Evolutionary conservation across 2,329 filamentous ascomycete species (phyloP), one percentile per base, ranked within the genome.

Genomic region (Claviceps monticola): DNA sequence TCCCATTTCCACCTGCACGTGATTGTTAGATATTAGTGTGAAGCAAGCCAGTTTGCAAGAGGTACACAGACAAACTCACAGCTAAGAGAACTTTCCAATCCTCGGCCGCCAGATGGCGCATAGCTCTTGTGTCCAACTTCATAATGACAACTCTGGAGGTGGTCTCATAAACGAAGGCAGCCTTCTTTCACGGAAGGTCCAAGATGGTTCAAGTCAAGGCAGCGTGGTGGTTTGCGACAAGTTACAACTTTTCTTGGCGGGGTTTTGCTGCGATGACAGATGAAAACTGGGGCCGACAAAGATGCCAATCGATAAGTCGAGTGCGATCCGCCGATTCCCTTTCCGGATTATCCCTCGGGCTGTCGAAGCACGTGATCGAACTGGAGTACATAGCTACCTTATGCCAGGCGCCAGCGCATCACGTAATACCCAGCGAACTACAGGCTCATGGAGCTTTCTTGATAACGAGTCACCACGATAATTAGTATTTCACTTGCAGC

Each of bases 71-170:
- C 56, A 38, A 29, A 69, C 81, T 56, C 83, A 95, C 91, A 61
- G 88, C 93, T 64, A 88, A 84, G 56, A 98, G 83, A 56, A 96
- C 90, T 60, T 86, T 82, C 88, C 94, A 98, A 74, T 98, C 93
- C 70, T 97, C 93, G 16, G 81, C 72, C 49, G 86, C 84, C 67
- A 98, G 80, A 70, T 98, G 91, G 66, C 94, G 89, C 72, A 98
- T 83, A 48, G 87, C 84, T 67, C 89, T 89, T 48, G 91, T 90
- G 67, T 98, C 89, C 67, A 98, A 82, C 75, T 93, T 95, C 93
- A 98, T 98, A 57, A 54, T 70, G 63, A 9, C 14, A 23, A 9
- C 5, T 26, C 38, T 9, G 21, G 29, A 41, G n/a, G 13, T 21
- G 23, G n/a, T 38, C 16, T 46, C 17, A 45, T 7, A 9, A 4